A percentile compares a stretch with the other conserved stretches of the same genome.
These are phyloP conservation scores for Annulohypoxylon moriforme DNA, from an alignment of 495 filamentous ascomycete species.

Conservation along the genomic window DNA sequence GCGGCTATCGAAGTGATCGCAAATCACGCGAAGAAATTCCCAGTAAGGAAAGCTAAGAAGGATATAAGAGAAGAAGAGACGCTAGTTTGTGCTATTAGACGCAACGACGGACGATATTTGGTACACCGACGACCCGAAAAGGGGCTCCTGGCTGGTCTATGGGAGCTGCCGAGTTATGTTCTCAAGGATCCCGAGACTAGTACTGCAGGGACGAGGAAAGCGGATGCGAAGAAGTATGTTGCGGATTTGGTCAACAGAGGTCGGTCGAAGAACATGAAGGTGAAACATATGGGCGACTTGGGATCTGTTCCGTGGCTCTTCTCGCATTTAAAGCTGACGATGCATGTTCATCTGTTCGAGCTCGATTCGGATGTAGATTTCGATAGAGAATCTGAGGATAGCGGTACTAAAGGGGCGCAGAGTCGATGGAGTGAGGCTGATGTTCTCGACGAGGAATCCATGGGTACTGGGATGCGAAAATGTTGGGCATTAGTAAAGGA, in stretches of 20 bases:
- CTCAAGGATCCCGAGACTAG: constrained; percentile 41
- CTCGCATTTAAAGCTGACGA: constrained; percentile 59
- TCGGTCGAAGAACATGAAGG: background rate
- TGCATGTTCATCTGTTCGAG: constrained; percentile 60
- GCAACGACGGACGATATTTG: constrained; percentile 52
- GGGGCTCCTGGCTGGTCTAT: constrained; percentile 57
- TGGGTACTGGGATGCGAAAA: constrained; percentile 62
- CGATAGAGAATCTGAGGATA: background rate
- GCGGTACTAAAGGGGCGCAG: background rate
- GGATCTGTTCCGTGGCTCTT: constrained; percentile 60
- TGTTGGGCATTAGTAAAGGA: constrained; percentile 56
- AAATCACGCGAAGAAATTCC: constrained; percentile 56
- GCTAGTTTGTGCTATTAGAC: constrained; percentile 56
- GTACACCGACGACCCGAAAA: constrained; percentile 57
- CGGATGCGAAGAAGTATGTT: constrained; percentile 44
- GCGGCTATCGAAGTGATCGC: constrained; percentile 46
- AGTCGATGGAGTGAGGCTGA: constrained; percentile 48
- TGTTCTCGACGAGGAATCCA: constrained; percentile 53
- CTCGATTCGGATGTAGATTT: constrained; percentile 29
- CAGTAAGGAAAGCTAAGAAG: constrained; percentile 55
- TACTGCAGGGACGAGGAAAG: constrained; percentile 40
- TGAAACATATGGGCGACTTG: constrained; percentile 49
- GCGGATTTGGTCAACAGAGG: constrained; percentile 14
- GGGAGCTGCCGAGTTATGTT: constrained; percentile 59
- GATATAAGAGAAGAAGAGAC: constrained; percentile 57